Conservation (phyloP, 768 basidiomycete genomes). For the Plicaturopsis crispa region DNA sequence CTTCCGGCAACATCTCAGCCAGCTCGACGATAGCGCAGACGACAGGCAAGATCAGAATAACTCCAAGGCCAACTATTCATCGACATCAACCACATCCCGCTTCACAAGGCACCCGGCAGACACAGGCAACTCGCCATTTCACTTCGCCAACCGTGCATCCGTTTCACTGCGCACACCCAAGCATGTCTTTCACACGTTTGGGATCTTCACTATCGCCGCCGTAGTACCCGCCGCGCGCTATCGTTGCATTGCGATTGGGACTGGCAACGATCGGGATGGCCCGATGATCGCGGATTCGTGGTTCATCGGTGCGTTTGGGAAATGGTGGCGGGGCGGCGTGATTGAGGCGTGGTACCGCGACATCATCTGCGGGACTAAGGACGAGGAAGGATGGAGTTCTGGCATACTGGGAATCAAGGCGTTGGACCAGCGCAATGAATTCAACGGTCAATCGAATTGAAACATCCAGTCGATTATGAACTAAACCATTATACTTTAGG, state of each 20-base stretch:
- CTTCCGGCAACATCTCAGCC: conserved; percentile 88
- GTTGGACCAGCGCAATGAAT: conserved; percentile 61
- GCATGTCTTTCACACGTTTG: conserved; percentile 81
- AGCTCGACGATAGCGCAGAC: conserved; percentile 62
- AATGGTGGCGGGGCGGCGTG: conserved; percentile 85
- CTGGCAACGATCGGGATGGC: conserved; percentile 32
- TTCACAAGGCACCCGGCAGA: no score
- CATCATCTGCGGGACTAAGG: conserved; percentile 52
- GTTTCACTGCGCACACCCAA: conserved; percentile 90
- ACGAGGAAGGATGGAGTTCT: conserved; percentile 69
- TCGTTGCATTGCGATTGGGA: conserved; percentile 17
- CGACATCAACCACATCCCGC: conserved; percentile 19
- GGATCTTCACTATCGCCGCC: conserved; percentile 80
- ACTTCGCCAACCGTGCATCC: conserved; percentile 89
- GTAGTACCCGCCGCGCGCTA: conserved; percentile 49
- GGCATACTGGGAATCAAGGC: conserved; percentile 74
- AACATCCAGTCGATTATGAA: neutral
- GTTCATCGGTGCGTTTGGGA: conserved; percentile 88
- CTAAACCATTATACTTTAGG: conserved; percentile 22
- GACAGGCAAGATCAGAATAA: conserved; percentile 35
- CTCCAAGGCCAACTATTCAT: conserved; percentile 17
- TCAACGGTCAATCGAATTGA: conserved; percentile 44
- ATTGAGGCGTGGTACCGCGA: conserved; percentile 77
- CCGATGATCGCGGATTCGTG: conserved; percentile 68
- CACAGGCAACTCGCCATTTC: conserved; percentile 43